Conservation (phyloP, 73 alveolate species). For the Paramecium biaurelia region DNA sequence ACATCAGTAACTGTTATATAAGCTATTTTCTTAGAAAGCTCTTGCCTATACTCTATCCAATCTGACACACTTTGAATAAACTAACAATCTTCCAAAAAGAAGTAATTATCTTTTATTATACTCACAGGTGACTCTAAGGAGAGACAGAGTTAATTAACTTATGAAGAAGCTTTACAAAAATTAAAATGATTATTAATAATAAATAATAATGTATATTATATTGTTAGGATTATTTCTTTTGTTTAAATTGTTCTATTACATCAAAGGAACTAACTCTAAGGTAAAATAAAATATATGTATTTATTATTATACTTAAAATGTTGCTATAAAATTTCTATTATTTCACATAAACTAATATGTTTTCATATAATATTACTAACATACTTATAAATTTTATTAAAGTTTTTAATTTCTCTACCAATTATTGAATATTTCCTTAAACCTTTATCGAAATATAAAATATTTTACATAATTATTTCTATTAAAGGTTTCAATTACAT, state of each 20-base stretch:
- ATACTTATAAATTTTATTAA: too few relatives aligned
- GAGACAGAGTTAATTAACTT: background rate
- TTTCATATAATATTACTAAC: too few relatives aligned
- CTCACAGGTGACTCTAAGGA: background rate
- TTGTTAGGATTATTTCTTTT: background rate
- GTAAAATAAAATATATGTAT: too few relatives aligned
- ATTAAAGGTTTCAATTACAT: too few relatives aligned
- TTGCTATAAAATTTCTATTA: too few relatives aligned
- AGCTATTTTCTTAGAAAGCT: background rate
- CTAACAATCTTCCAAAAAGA: background rate
- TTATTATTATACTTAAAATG: too few relatives aligned
- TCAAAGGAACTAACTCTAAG: too few relatives aligned
- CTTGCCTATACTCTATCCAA: constrained; percentile 15
- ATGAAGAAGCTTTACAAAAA: constrained; percentile 26
- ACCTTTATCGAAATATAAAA: too few relatives aligned
- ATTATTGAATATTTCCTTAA: too few relatives aligned
- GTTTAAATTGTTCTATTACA: background rate
- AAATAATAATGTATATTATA: background rate
- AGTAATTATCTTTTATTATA: background rate
- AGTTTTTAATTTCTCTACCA: too few relatives aligned
- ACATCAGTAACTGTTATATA: constrained; percentile 45
- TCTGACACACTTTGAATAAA: constrained; percentile 8
- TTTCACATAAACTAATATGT: too few relatives aligned
- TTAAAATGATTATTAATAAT: background rate
- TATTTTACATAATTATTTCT: too few relatives aligned